A percentile compares a stretch with the other conserved stretches of the same genome.
Evolutionary conservation across 441 rosid genomes (phyloP).

Genomic region (Eruca vesicaria): DNA sequence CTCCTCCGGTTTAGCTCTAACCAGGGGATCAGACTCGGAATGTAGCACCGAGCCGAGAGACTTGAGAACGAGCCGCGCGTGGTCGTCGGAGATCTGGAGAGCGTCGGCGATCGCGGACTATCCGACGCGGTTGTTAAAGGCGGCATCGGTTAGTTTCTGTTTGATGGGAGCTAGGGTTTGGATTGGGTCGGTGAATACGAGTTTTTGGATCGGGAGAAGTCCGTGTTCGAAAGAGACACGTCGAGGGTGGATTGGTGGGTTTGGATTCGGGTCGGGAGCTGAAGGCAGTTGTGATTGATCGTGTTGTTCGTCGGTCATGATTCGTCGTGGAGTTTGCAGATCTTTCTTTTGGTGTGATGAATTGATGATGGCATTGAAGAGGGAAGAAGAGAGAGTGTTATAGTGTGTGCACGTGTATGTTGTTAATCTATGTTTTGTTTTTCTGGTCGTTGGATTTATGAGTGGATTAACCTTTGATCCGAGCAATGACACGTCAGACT

Average conservation of each 20-base stretch:
- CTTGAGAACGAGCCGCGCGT: constrained; percentile 80
- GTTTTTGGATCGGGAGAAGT: constrained; percentile 89
- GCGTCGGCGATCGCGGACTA: constrained; percentile 66
- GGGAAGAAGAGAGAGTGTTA: constrained; percentile 16
- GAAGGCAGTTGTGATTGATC: constrained; percentile 48
- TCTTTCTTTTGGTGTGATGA: constrained; percentile 35
- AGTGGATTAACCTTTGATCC: constrained; percentile 5
- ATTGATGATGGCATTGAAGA: constrained; percentile 26
- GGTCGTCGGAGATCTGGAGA: constrained; percentile 88
- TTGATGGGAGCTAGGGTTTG: constrained; percentile 71
- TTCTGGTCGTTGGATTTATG: constrained; percentile 20
- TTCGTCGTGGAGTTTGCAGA: constrained; percentile 35
- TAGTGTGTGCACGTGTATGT: constrained; percentile 19
- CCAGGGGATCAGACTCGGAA: constrained; percentile 70
- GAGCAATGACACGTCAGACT: constrained; percentile 10
- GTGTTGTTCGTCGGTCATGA: constrained; percentile 56
- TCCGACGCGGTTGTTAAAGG: constrained; percentile 55
- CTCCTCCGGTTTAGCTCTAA: constrained; percentile 51
- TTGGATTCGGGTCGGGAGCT: constrained; percentile 38
- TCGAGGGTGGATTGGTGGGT: constrained; percentile 63
- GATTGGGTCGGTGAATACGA: constrained; percentile 81
- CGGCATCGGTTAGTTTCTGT: constrained; percentile 51
- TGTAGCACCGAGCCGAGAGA: constrained; percentile 86
- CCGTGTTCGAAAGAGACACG: constrained; percentile 96
- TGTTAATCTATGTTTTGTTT: background rate